A percentile compares a stretch with the other conserved stretches of the same genome.
Evolutionary conservation across 1,284 basidiomycete genomes (phyloP).

Genomic region (Boletellus sp.): DNA sequence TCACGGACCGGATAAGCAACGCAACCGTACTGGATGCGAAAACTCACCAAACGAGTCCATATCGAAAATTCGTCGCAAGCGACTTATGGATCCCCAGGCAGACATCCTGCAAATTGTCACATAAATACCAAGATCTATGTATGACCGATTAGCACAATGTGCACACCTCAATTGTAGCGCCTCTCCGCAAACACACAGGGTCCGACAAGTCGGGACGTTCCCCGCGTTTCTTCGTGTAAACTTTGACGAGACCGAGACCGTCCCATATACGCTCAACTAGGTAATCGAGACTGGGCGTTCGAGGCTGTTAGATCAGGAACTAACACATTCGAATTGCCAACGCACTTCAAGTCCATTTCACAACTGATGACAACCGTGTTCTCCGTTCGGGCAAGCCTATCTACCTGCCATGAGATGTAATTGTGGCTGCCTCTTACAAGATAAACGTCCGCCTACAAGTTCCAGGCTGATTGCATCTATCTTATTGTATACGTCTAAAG

Average conservation of each 20-base stretch:
- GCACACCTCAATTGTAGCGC: constrained; percentile 86
- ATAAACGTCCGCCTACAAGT: constrained; percentile 39
- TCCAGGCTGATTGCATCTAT: constrained; percentile 90
- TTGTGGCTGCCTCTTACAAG: background rate
- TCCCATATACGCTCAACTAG: constrained; percentile 91
- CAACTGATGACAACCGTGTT: constrained; percentile 93
- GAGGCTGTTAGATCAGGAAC: background rate
- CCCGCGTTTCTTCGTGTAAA: constrained; percentile 97
- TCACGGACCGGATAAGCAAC: background rate
- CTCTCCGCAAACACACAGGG: constrained; percentile 90
- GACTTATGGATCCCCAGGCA: constrained; percentile 92
- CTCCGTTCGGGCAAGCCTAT: constrained; percentile 85
- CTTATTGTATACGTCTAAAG: constrained; percentile 89
- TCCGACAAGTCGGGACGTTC: constrained; percentile 87
- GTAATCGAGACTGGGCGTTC: constrained; percentile 67
- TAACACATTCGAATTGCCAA: background rate
- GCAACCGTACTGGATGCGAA: background rate
- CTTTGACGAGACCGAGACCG: constrained; percentile 80
- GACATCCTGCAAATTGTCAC: constrained; percentile 52
- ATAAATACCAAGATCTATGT: background rate
- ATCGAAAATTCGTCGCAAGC: constrained; percentile 86
- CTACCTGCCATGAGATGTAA: constrained; percentile 41
- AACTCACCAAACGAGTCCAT: constrained; percentile 84
- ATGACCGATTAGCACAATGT: background rate
- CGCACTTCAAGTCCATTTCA: constrained; percentile 84